These are phyloP conservation scores for Eucalyptus regnans DNA, from an alignment of 345 rosid species.

Conservation along the genomic window DNA sequence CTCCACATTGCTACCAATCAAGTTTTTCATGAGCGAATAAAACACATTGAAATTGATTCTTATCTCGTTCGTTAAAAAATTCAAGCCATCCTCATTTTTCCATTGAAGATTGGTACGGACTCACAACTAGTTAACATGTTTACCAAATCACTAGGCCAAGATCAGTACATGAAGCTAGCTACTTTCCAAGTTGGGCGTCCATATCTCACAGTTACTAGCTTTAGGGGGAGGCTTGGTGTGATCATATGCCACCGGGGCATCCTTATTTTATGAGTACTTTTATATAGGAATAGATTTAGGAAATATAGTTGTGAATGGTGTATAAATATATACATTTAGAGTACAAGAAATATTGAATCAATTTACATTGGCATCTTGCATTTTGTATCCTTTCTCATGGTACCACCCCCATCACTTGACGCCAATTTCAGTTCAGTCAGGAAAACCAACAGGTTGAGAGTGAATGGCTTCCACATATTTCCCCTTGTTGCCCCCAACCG, in stretches of 20 bases:
- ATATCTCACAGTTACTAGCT: background rate
- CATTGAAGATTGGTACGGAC: background rate
- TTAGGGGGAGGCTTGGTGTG: background rate
- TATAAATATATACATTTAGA: too few species aligned
- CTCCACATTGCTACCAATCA: background rate
- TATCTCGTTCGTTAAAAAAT: too few species aligned
- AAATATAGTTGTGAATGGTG: background rate
- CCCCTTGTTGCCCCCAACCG: background rate
- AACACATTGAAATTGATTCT: background rate
- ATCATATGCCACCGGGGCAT: background rate
- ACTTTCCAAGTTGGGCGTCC: background rate
- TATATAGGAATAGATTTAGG: background rate
- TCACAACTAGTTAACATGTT: background rate
- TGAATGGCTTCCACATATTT: background rate
- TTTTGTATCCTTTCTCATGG: background rate
- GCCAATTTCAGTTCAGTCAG: background rate
- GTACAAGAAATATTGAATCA: too few species aligned
- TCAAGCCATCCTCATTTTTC: background rate
- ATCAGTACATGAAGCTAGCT: background rate
- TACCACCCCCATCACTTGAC: background rate
- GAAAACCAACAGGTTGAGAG: background rate
- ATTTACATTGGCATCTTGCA: background rate
- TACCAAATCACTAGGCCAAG: background rate
- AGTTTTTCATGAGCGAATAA: fast-evolving
- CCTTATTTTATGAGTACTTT: background rate